Evolutionary conservation across 352 stramenopile genomes (phyloP), one percentile per base, ranked within the genome.

Genomic region (Pythium aphanidermatum): DNA sequence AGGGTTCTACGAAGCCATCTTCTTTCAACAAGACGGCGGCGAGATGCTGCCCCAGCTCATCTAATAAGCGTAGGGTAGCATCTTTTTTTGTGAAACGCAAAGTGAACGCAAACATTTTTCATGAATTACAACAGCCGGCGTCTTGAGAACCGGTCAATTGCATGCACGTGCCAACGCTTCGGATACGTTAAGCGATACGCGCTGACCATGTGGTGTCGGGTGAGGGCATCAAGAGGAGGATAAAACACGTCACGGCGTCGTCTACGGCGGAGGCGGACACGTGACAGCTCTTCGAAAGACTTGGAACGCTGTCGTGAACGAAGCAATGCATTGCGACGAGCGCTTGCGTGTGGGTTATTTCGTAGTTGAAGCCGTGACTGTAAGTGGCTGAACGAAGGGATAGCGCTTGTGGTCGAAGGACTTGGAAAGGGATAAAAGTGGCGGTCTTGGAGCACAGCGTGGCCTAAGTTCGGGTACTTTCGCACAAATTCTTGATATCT

Each of bases 1-100:
- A n/a, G 74, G 70, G 45, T 91, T 91, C 45, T 91, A 91, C 62
- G 75, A 88, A 46, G 74, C 78, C 12, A 78, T 88, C 43, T 91
- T 91, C 60, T 88, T 88, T 42, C 66, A 86, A 53, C 60, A 83
- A 43, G 65, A 69, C 34, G 57, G 58, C 16, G 53, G 64, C 29
- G 59, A 70, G 32, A 50, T 16, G 4, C n/a, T 17, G 20, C 2
- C 60, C 20, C 57, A 67, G 50, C 57, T 86, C 44, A 67, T 67
- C 28, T 67, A 49, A 51, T 26, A n/a, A n/a, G 20, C 2, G 17
- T 32, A 32, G 12, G 26, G 24, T 23, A 29, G 27, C 36, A 14
- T 35, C 41, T 13, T 41, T 41, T 19, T 16, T 27, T n/a, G n/a
- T n/a, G n/a, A 17, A 41, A 5, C 4, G 43, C n/a, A 25, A 20